A percentile compares a stretch with the other conserved stretches of the same genome.
Conservation (phyloP, 352 stramenopile genomes). For the Stephanocyclus meneghinianus region DNA sequence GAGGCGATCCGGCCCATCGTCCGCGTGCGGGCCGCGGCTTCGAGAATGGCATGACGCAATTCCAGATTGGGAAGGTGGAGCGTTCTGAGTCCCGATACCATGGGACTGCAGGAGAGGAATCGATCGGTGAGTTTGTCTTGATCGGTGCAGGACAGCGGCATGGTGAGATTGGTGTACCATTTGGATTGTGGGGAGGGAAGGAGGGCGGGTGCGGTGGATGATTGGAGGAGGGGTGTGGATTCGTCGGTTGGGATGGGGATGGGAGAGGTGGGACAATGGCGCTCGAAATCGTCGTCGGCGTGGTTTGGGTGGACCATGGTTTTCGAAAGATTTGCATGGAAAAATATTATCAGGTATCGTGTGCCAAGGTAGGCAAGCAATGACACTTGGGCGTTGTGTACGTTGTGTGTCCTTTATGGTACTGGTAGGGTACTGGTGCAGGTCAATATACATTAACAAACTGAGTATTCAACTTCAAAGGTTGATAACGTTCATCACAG, state of each 20-base stretch:
- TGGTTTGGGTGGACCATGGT: no score
- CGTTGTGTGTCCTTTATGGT: no score
- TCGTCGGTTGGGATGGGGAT: neutral
- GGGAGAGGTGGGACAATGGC: neutral
- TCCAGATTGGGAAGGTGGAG: conserved; percentile 38
- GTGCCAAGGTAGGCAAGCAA: no score
- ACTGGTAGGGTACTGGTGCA: no score
- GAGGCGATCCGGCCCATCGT: neutral
- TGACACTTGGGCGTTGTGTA: no score
- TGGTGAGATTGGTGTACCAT: neutral
- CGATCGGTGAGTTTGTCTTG: neutral
- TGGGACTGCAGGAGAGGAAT: conserved; percentile 33
- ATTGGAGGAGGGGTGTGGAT: neutral
- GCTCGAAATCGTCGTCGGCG: no score
- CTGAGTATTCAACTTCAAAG: no score
- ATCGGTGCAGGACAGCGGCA: neutral
- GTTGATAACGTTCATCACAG: no score
- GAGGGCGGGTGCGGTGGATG: neutral
- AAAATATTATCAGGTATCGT: no score
- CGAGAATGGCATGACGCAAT: conserved; percentile 22
- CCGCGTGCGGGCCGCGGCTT: neutral
- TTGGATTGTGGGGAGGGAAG: neutral
- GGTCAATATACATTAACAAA: no score
- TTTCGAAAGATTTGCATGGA: no score
- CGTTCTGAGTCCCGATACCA: conserved; percentile 10